Conservation (phyloP, 179 eudicot species). For the Spergularia azorica region DNA sequence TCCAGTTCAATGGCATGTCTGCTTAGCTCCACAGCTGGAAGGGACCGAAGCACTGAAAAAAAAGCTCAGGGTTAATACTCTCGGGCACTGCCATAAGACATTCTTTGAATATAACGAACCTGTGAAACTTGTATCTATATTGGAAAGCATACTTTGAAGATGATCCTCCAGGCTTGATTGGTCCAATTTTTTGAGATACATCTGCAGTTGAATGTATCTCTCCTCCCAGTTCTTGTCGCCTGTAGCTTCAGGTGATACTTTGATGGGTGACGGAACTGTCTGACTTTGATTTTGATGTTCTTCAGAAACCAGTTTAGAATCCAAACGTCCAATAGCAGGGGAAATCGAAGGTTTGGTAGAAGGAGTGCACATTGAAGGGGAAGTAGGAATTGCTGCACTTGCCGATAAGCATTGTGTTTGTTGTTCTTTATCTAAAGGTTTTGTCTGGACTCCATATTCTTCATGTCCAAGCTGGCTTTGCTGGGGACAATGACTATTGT, state of each 20-base stretch:
- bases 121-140: not conserved
- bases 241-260: constrained; percentile 38
- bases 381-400: constrained; percentile 35
- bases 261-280: constrained; percentile 30
- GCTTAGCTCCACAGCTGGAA: constrained; percentile 78
- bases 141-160: constrained; percentile 59
- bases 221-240: constrained; percentile 68
- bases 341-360: constrained; percentile 53
- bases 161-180: constrained; percentile 69
- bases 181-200: constrained; percentile 61
- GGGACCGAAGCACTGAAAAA: constrained; percentile 73
- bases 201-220: constrained; percentile 62
- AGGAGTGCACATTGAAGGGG: constrained; percentile 43
- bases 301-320: constrained; percentile 30
- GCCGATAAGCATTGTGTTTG: constrained; percentile 36
- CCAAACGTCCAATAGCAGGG: constrained; percentile 33
- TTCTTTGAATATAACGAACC: not conserved
- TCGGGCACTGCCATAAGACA: constrained; percentile 2
- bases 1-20: constrained; percentile 81
- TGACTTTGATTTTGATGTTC: constrained; percentile 26
- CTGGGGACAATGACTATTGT: constrained; percentile 36
- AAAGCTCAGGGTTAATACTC: constrained; percentile 8
- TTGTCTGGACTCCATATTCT: constrained; percentile 36
- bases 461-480: constrained; percentile 33
- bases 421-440: constrained; percentile 39